Percentiles rank a stretch among this genome's conserved stretches.
Conservation (phyloP, 306 rosid genomes). For the Cucumis cinereus region DNA sequence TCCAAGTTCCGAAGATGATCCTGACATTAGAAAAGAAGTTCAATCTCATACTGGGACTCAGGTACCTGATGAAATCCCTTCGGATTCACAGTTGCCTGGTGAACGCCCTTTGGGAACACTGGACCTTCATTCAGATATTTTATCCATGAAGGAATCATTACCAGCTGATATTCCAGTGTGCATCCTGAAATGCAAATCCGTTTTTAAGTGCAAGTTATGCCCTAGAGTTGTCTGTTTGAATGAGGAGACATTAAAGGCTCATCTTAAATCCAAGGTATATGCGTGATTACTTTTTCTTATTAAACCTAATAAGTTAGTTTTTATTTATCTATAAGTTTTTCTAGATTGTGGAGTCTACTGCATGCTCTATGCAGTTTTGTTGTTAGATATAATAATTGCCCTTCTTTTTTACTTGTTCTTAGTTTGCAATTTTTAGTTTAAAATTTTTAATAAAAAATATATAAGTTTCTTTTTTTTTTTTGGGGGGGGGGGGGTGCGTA, state of each 20-base stretch:
- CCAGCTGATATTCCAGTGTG: conserved; percentile 24
- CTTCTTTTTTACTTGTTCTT: background rate
- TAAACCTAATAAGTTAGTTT: background rate
- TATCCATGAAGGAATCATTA: conserved; percentile 17
- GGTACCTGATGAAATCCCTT: conserved; percentile 19
- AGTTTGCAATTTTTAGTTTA: background rate
- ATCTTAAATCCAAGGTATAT: conserved; percentile 69
- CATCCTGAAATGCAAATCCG: conserved; percentile 57
- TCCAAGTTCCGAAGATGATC: conserved; percentile 41
- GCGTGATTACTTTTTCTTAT: background rate
- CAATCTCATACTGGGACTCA: conserved; percentile 11
- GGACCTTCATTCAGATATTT: conserved; percentile 16
- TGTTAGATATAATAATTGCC: background rate
- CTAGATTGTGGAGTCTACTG: background rate
- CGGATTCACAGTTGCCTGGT: conserved; percentile 18
- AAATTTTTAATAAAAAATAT: background rate
- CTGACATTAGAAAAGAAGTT: conserved; percentile 23
- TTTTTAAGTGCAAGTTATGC: conserved; percentile 81
- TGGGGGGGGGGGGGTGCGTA: too few species aligned
- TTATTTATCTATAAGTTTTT: background rate
- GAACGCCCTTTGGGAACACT: conserved; percentile 17
- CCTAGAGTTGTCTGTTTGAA: conserved; percentile 75
- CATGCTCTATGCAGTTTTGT: background rate
- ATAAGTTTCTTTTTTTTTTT: too few species aligned
- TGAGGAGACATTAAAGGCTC: conserved; percentile 65